phyloP scores from a whole-genome alignment of 257 asterid genomes.

The Phtheirospermum japonicum region DNA sequence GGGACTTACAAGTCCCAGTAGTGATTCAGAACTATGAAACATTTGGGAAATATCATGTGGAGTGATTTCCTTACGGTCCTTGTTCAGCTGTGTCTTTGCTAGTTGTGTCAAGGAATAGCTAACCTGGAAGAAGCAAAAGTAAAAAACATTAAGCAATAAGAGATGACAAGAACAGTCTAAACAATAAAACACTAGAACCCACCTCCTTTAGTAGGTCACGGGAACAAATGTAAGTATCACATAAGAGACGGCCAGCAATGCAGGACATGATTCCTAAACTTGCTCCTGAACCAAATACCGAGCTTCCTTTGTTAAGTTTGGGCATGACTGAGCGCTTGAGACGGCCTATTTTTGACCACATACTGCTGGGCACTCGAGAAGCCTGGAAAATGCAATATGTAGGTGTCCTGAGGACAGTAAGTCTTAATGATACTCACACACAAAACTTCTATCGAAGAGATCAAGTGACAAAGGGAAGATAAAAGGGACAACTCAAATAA shows the following conservation, averaged over 20 bases:
- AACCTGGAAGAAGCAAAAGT: constrained; percentile 56
- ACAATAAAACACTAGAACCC: constrained; percentile 25
- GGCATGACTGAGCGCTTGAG: constrained; percentile 88
- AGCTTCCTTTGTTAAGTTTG: constrained; percentile 81
- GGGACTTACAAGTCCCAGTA: constrained; percentile 76
- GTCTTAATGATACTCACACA: constrained; percentile 13
- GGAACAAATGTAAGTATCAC: constrained; percentile 85
- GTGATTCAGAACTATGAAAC: constrained; percentile 77
- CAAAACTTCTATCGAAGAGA: constrained; percentile 10
- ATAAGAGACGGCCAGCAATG: constrained; percentile 93
- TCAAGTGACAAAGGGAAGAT: constrained; percentile 13
- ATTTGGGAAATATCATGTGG: constrained; percentile 77
- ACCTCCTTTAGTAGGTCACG: constrained; percentile 96
- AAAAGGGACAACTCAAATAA: neutral
- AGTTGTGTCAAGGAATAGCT: constrained; percentile 93
- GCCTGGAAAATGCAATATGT: constrained; percentile 50
- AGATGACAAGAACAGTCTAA: constrained; percentile 17
- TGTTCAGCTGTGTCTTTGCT: constrained; percentile 76
- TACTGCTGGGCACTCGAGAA: constrained; percentile 63
- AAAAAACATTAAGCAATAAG: constrained; percentile 26
- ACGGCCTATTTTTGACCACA: constrained; percentile 98
- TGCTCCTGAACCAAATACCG: constrained; percentile 85
- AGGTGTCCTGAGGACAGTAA: constrained; percentile 25
- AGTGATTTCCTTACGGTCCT: constrained; percentile 76
- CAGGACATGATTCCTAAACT: constrained; percentile 87